Percentiles rank a stretch among this genome's conserved stretches.
These are phyloP conservation scores for Corylus avellana DNA, from an alignment of 306 rosid genomes.

Conservation along the genomic window DNA sequence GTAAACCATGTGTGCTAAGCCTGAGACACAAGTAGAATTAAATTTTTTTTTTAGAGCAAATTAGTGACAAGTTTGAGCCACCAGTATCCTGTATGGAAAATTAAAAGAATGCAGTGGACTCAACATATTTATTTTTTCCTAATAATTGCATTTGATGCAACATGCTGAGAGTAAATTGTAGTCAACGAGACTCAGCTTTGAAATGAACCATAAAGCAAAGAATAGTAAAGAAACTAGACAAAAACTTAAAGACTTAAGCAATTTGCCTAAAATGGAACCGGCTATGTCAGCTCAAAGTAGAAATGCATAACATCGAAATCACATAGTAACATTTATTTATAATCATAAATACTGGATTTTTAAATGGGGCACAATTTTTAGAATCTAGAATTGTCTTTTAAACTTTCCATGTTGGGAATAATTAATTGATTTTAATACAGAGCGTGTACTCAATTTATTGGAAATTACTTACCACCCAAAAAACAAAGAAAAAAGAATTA, in stretches of 20 bases:
- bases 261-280: not conserved
- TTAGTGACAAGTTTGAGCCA: constrained; percentile 9
- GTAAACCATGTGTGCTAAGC: constrained; percentile 48
- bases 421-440: not conserved
- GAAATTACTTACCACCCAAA: not conserved
- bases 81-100: not conserved
- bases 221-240: not conserved
- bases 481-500: no score
- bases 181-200: not conserved
- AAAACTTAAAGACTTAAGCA: not conserved
- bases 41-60: not conserved
- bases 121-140: not conserved
- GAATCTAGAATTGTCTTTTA: not conserved
- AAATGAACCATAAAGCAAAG: not conserved
- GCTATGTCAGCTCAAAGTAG: not conserved
- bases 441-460: not conserved
- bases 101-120: not conserved
- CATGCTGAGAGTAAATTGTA: not conserved
- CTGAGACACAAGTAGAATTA: constrained; percentile 29
- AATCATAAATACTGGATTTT: not conserved
- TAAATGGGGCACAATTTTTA: not conserved
- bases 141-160: not conserved
- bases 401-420: not conserved
- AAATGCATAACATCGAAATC: not conserved
- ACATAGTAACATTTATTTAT: not conserved